These are phyloP conservation scores for Auricularia sp. DNA, from an alignment of 768 basidiomycete species.

Conservation along the genomic window DNA sequence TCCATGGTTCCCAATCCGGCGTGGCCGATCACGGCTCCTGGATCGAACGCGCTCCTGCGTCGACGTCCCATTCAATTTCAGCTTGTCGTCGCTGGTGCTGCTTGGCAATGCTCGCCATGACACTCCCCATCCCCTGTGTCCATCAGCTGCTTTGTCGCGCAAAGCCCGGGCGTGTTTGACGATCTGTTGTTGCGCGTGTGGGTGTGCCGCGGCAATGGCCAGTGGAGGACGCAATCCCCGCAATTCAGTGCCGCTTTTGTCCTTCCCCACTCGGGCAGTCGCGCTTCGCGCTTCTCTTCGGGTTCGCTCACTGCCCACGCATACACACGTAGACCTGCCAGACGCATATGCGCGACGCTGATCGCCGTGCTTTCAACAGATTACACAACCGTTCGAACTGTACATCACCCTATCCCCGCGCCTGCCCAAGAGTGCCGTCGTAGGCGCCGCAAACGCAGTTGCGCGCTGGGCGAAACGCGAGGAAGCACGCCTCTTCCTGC, in stretches of 20 bases:
- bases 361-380: conserved; percentile 33
- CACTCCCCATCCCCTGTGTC: too few species aligned
- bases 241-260: neutral
- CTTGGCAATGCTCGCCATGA: too few species aligned
- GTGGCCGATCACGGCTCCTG: neutral
- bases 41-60: neutral
- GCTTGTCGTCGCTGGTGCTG: neutral
- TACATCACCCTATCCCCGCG: conserved; percentile 75
- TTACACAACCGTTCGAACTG: conserved; percentile 88
- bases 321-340: neutral
- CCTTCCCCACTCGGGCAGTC: neutral
- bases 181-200: too few species aligned
- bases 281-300: neutral
- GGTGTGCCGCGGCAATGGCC: too few species aligned
- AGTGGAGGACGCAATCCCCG: too few species aligned
- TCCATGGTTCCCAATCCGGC: conserved; percentile 6
- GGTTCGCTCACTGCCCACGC: neutral
- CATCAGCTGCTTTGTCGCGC: too few species aligned
- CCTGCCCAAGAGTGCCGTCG: conserved; percentile 78
- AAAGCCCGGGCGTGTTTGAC: too few species aligned
- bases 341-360: neutral
- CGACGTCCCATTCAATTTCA: neutral
- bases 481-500: conserved; percentile 69
- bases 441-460: conserved; percentile 82
- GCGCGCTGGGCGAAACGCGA: conserved; percentile 87